Conservation (phyloP, 805 yeast genomes). For the Grigorovia jiainica region DNA sequence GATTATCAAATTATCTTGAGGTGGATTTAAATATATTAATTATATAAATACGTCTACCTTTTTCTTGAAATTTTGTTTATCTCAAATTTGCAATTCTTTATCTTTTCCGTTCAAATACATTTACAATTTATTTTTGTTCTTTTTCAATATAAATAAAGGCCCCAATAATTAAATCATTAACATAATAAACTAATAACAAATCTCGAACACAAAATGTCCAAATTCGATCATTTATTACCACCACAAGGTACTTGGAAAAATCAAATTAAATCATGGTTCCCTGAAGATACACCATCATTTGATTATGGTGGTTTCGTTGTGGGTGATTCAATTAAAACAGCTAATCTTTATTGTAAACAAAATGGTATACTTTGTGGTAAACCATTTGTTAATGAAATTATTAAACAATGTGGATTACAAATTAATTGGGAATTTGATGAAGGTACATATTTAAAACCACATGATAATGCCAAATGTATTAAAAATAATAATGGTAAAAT, state of each 20-base stretch:
- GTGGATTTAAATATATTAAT: no score
- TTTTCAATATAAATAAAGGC: no score
- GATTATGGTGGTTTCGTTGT: conserved; percentile 94
- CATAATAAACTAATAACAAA: no score
- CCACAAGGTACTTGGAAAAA: conserved; percentile 72
- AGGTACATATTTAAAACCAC: conserved; percentile 50
- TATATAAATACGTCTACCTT: no score
- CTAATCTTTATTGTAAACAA: conserved; percentile 73
- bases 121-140: no score
- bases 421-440: conserved; percentile 71
- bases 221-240: conserved; percentile 53
- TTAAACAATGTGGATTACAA: conserved; percentile 57
- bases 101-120: no score
- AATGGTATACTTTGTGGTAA: conserved; percentile 75
- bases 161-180: no score
- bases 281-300: conserved; percentile 87
- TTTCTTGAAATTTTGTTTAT: no score
- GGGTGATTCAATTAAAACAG: conserved; percentile 63
- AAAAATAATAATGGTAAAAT: conserved; percentile 39
- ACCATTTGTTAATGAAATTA: conserved; percentile 84
- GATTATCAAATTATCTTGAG: no score
- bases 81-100: no score
- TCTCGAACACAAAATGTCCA: conserved; percentile 14
- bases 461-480: no score
- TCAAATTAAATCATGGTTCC: conserved; percentile 62